phyloP scores from a whole-genome alignment of 345 rosid genomes.

The Eucalyptus sp. region DNA sequence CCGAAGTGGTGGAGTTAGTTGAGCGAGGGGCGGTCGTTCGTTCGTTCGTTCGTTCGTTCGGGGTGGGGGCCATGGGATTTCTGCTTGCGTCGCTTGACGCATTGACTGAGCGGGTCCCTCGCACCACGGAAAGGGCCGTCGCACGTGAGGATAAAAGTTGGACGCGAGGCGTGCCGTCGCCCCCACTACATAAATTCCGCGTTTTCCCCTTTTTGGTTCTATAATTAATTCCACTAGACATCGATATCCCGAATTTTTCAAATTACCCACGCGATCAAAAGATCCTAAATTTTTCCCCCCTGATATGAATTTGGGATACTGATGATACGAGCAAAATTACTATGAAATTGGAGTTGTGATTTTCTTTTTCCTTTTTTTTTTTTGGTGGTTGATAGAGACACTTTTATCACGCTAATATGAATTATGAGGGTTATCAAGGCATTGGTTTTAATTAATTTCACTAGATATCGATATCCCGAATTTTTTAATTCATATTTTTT shows the following conservation, averaged over 20 bases:
- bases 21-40: neutral
- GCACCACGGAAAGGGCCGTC: neutral
- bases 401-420: rapidly evolving
- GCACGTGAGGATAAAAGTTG: neutral
- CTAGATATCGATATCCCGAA: rapidly evolving
- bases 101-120: neutral
- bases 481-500: too few species aligned
- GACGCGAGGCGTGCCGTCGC: too few species aligned
- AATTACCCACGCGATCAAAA: neutral
- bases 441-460: too few species aligned
- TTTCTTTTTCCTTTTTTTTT: too few species aligned
- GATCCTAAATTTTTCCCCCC: neutral
- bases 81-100: neutral
- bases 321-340: neutral
- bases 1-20: neutral
- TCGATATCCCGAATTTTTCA: too few species aligned
- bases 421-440: too few species aligned
- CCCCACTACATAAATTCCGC: too few species aligned
- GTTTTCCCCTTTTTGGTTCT: too few species aligned
- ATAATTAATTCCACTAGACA: too few species aligned
- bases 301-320: too few species aligned
- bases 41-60: neutral
- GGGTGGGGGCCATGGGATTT: neutral
- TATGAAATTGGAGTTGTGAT: neutral
- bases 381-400: neutral